Evolutionary conservation across 768 basidiomycete species (phyloP), one percentile per base, ranked within the genome.

Genomic region (Lactarius trivialis): DNA sequence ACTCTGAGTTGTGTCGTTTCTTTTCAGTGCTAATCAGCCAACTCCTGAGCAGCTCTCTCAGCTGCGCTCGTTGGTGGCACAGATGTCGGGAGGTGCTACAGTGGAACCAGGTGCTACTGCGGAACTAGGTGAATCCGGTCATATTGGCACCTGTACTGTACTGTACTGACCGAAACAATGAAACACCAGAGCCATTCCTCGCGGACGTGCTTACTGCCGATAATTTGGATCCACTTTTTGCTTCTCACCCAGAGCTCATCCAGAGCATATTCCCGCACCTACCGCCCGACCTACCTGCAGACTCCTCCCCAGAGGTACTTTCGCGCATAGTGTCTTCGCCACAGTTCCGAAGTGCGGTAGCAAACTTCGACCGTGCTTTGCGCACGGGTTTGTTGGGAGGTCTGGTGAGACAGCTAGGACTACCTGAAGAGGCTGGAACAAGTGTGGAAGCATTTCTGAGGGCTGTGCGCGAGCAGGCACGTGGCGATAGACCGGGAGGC

Each of bases 401-500:
- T 1, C 77, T 95, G 21, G 91, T 96, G 60, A 77, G 85, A 36
- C 81, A 85, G 28, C 77, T 97, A 7, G 93, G 93, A 2, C 75
- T 97, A 39, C 90, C 91, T 0, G 91, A 89, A 69, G 88, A 88
- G 68, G 93, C 93, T 8, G 93, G 92, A 0, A 80, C 79, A 5
- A 84, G 91, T 4, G 79, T 94, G 6, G 82, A 77, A 45, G 84
- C 90, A 6, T 96, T 96, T 73, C 76, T 97, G 72, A 79, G 85
- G 41, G 92, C 90, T 2, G 79, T 96, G 32, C 83, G 81, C 61
- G 89, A 88, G 64, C 86, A 94, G 71, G 89, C 85, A 14, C 76
- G 82, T 60, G 76, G 80, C 58, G 82, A 82, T 56, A 71, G 68
- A 14, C 69, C 69, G 8, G 70, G 66, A 15, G 77, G 76, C 30